phyloP scores from a whole-genome alignment of 495 filamentous ascomycete species.

The Hyaloscypha variabilis region DNA sequence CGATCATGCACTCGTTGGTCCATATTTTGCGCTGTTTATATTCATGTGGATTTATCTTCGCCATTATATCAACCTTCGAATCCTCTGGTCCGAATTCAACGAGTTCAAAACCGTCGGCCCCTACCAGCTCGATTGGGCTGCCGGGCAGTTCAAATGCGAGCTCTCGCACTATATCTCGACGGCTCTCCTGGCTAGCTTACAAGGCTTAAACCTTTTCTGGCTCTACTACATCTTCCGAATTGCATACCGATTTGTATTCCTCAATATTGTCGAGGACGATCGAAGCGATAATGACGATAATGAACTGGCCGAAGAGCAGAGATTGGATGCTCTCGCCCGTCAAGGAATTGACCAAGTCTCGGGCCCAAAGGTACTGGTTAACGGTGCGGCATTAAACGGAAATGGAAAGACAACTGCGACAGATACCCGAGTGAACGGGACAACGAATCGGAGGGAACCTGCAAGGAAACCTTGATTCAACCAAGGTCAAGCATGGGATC shows the following conservation, averaged over 20 bases:
- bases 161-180: slow-evolving; percentile 77
- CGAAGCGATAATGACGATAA: slow-evolving; percentile 53
- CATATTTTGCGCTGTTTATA: slow-evolving; percentile 87
- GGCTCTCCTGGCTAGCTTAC: slow-evolving; percentile 68
- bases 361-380: slow-evolving; percentile 20
- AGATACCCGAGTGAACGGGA: slow-evolving; percentile 18
- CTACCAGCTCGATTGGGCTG: slow-evolving; percentile 84
- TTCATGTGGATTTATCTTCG: slow-evolving; percentile 88
- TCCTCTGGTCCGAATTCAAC: slow-evolving; percentile 82
- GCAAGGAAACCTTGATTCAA: slow-evolving; percentile 24
- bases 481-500: slow-evolving; percentile 11
- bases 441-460: slow-evolving; percentile 29
- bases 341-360: slow-evolving; percentile 11
- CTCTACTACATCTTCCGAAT: slow-evolving; percentile 80
- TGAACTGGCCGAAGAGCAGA: slow-evolving; percentile 40
- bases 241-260: slow-evolving; percentile 57
- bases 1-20: slow-evolving; percentile 71
- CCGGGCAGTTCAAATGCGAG: slow-evolving; percentile 79
- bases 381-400: slow-evolving; percentile 21
- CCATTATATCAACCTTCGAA: slow-evolving; percentile 87
- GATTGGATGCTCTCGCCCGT: slow-evolving; percentile 21
- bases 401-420: slow-evolving; percentile 23
- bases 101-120: slow-evolving; percentile 89
- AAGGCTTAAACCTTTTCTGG: slow-evolving; percentile 88
- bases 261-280: slow-evolving; percentile 52